These are phyloP conservation scores for Rhodosporidiobolus odoratus DNA, from an alignment of 768 basidiomycete genomes.

Conservation along the genomic window DNA sequence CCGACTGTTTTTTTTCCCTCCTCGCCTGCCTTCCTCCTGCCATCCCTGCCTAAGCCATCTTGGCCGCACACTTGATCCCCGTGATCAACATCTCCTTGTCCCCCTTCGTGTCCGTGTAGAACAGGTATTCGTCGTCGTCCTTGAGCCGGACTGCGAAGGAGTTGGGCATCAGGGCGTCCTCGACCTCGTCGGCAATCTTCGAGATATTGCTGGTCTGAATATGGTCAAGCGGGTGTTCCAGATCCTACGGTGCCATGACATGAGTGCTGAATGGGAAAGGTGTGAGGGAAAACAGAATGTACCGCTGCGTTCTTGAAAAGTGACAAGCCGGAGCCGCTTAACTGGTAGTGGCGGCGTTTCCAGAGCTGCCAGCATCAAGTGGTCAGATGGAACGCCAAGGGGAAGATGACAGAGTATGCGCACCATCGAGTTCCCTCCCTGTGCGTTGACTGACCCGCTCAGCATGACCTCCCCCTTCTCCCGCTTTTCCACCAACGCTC, in stretches of 20 bases:
- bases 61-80: slow-evolving; percentile 9
- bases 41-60: neutral
- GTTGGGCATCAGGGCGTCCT: slow-evolving; percentile 27
- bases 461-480: slow-evolving; percentile 25
- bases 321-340: neutral
- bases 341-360: slow-evolving; percentile 24
- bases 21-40: neutral
- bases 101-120: slow-evolving; percentile 18
- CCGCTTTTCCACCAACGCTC: neutral
- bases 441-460: slow-evolving; percentile 24
- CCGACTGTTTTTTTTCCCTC: neutral
- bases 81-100: slow-evolving; percentile 25
- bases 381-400: neutral
- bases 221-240: neutral
- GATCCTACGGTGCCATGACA: too few species aligned
- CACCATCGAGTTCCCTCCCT: slow-evolving; percentile 20
- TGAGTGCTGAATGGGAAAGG: neutral
- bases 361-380: slow-evolving; percentile 24
- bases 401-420: neutral
- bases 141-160: slow-evolving; percentile 19
- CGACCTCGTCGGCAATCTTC: slow-evolving; percentile 1
- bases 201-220: neutral
- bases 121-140: slow-evolving; percentile 16
- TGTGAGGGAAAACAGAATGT: neutral
- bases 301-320: slow-evolving; percentile 28